Evolutionary conservation across 2,329 filamentous ascomycete genomes (phyloP).

Genomic region (Onygenales sp.): DNA sequence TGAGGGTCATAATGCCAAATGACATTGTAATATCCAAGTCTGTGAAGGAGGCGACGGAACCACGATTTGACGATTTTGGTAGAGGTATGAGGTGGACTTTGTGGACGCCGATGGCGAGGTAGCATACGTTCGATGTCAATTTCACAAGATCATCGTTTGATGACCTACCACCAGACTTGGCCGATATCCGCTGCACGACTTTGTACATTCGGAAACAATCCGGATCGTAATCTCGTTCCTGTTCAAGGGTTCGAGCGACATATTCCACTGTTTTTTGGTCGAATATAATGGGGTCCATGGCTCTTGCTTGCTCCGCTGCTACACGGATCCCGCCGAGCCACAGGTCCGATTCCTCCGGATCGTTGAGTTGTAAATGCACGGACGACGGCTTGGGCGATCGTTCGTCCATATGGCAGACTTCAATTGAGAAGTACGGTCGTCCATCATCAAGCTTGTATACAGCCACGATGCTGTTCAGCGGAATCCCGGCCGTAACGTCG

Average conservation of each 20-base stretch:
- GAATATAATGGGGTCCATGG: slow-evolving; percentile 43
- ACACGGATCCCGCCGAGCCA: slow-evolving; percentile 56
- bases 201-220: slow-evolving; percentile 59
- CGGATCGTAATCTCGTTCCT: slow-evolving; percentile 59
- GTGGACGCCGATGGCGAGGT: slow-evolving; percentile 59
- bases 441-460: slow-evolving; percentile 60
- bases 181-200: slow-evolving; percentile 53
- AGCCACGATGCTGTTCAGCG: slow-evolving; percentile 57
- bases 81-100: slow-evolving; percentile 61
- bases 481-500: slow-evolving; percentile 46
- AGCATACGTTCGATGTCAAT: slow-evolving; percentile 54
- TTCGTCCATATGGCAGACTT: slow-evolving; percentile 60
- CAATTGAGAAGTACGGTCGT: slow-evolving; percentile 55
- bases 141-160: slow-evolving; percentile 60
- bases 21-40: slow-evolving; percentile 39
- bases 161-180: slow-evolving; percentile 46
- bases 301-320: slow-evolving; percentile 47
- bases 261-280: slow-evolving; percentile 53
- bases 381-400: slow-evolving; percentile 48
- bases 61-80: slow-evolving; percentile 42
- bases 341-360: slow-evolving; percentile 54
- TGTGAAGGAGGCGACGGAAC: slow-evolving; percentile 45
- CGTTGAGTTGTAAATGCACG: slow-evolving; percentile 55
- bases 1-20: slow-evolving; percentile 55
- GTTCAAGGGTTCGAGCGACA: slow-evolving; percentile 52